These are phyloP conservation scores for Rhodotorula babjevae DNA, from an alignment of 768 basidiomycete species.

Conservation along the genomic window DNA sequence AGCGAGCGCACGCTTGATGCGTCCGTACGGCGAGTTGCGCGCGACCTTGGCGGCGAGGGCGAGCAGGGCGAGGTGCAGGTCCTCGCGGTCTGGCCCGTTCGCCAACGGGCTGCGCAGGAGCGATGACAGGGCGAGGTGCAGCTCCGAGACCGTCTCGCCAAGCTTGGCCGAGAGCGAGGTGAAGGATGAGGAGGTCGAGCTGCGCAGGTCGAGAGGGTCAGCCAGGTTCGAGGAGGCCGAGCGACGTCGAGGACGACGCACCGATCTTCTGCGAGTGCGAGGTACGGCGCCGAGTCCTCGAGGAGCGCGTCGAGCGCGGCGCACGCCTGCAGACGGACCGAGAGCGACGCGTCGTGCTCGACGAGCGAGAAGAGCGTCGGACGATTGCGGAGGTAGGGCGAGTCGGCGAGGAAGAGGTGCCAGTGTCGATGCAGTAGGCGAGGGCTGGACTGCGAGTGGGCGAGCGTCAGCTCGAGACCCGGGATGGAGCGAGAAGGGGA, in stretches of 20 bases:
- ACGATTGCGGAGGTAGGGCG: conserved; percentile 18
- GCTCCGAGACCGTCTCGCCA: conserved; percentile 28
- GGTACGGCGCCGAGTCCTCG: conserved; percentile 14
- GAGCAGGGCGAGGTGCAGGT: background rate
- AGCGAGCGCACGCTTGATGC: conserved; percentile 19
- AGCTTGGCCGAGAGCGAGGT: conserved; percentile 29
- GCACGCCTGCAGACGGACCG: conserved; percentile 18
- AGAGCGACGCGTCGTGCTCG: conserved; percentile 12
- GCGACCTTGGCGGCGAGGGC: conserved; percentile 6
- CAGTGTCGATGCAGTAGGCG: conserved; percentile 19
- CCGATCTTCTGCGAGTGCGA: conserved; percentile 31
- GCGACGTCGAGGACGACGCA: background rate
- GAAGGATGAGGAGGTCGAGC: conserved; percentile 30
- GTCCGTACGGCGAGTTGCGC: conserved; percentile 20
- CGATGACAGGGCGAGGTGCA: conserved; percentile 12
- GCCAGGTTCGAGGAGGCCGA: background rate
- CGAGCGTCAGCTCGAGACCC: background rate
- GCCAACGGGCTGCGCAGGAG: background rate
- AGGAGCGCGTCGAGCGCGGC: conserved; percentile 16
- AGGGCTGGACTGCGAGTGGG: background rate
- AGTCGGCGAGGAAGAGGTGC: conserved; percentile 32
- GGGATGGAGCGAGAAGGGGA: background rate
- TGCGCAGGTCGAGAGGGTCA: background rate
- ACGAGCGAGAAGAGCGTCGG: conserved; percentile 21
- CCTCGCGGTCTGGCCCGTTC: background rate